Conservation (phyloP, 176 grass and related monocot genomes). For the Musa schizocarpa region DNA sequence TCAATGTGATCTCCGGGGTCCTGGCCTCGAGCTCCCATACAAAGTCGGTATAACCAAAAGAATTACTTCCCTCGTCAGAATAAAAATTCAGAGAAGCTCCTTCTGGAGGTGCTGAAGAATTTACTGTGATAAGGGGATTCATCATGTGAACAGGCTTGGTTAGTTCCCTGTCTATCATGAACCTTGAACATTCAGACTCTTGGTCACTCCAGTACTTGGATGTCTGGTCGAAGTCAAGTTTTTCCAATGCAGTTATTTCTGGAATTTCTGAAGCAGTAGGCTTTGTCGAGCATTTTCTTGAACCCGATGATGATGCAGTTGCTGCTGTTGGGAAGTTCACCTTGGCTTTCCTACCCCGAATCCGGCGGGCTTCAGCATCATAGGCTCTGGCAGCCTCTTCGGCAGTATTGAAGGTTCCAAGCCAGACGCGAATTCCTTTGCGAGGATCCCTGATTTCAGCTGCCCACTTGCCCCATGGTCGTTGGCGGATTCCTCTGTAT, state of each 20-base stretch:
- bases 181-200: neutral
- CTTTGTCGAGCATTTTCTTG: neutral
- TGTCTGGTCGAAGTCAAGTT: neutral
- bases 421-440: slow-evolving; percentile 76
- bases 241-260: neutral
- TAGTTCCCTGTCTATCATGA: neutral
- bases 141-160: neutral
- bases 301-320: neutral
- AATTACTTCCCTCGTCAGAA: slow-evolving; percentile 9
- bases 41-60: neutral
- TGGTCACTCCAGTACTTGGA: neutral
- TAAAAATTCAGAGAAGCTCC: neutral
- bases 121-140: neutral
- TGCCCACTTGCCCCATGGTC: slow-evolving; percentile 46
- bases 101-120: slow-evolving; percentile 5
- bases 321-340: slow-evolving; percentile 46
- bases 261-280: neutral
- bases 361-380: slow-evolving; percentile 50
- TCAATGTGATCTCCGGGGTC: neutral
- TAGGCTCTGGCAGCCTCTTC: slow-evolving; percentile 64
- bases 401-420: slow-evolving; percentile 70
- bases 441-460: slow-evolving; percentile 38
- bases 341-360: slow-evolving; percentile 75
- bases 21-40: neutral
- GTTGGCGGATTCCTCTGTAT: slow-evolving; percentile 62